Evolutionary conservation across 805 yeast genomes (phyloP), one percentile per base, ranked within the genome.

Genomic region (Ogataea salicorniae): DNA sequence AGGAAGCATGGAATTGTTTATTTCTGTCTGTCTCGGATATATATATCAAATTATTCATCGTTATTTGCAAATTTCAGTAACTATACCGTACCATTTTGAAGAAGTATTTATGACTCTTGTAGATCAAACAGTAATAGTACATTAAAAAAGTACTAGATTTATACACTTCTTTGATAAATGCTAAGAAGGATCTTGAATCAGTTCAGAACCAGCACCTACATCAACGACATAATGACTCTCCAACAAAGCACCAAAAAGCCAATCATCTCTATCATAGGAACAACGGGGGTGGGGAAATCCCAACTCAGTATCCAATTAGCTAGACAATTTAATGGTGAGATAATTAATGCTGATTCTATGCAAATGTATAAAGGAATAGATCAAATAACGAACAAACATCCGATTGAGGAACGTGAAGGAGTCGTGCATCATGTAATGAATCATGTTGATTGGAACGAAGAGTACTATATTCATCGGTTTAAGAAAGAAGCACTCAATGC

Each of bases 231-330:
- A n/a, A 42, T 42, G 44, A 11, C 38, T 22, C 22, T 8, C 4
- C 16, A 23, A 16, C 11, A 41, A 13, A 41, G 36, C 14, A 11
- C 39, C 31, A 47, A 22, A 31, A 44, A 38, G 39, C 45, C 53
- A 14, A 50, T 68, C 6, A 60, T 68, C 8, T 62, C 69, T 5
- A 61, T 68, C 16, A 57, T 68, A 3, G 99, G 99, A 0, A 91
- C 96, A 34, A 92, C 99, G 0, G 99, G 98, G 0, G 97, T 90
- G 13, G 99, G 99, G 0, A 92, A 92, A 61, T 91, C 97, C 0
- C 89, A 87, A 75, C 76, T 87, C 50, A 78, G 88, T 41, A 80
- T 89, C 2, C 92, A 89, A 50, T 63, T 94, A 18, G 97, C 97
- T 11, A 74, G 78, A 55, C 74, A 75, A 26, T 75, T 85, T 45